phyloP scores from a whole-genome alignment of 306 rosid species.

The Casuarina glauca region DNA sequence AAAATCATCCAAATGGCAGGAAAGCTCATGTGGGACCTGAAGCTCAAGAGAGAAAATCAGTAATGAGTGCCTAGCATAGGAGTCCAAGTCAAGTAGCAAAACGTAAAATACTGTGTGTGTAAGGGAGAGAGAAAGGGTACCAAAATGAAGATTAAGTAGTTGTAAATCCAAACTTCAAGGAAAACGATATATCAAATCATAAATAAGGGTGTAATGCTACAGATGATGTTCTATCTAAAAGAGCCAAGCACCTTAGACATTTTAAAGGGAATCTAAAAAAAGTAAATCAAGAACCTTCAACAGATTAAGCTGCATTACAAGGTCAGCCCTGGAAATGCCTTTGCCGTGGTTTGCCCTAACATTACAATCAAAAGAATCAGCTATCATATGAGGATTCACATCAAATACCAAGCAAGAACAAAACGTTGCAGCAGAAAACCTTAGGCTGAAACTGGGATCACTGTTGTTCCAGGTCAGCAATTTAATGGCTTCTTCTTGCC shows the following conservation, averaged over 20 bases:
- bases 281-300: slow-evolving; percentile 53
- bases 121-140: not conserved
- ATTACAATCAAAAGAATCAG: slow-evolving; percentile 28
- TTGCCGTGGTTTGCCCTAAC: slow-evolving; percentile 66
- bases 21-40: slow-evolving; percentile 74
- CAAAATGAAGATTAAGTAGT: slow-evolving; percentile 19
- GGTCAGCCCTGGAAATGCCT: slow-evolving; percentile 73
- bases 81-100: slow-evolving; percentile 15
- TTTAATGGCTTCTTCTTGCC: slow-evolving; percentile 77
- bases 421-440: slow-evolving; percentile 41
- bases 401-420: slow-evolving; percentile 17
- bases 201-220: slow-evolving; percentile 23
- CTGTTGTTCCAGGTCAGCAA: slow-evolving; percentile 86
- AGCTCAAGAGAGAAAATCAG: slow-evolving; percentile 28
- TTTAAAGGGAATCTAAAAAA: slow-evolving; percentile 7
- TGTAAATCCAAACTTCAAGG: slow-evolving; percentile 6
- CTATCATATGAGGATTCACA: not conserved
- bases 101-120: slow-evolving; percentile 8
- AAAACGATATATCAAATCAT: not conserved
- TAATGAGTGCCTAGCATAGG: not conserved
- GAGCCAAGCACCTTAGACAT: not conserved
- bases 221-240: slow-evolving; percentile 15
- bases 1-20: slow-evolving; percentile 68
- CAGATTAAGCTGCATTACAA: slow-evolving; percentile 55
- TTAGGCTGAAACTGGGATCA: slow-evolving; percentile 82